Evolutionary conservation across 2,329 filamentous ascomycete genomes (phyloP).

Genomic region (Tolypocladium capitatum): DNA sequence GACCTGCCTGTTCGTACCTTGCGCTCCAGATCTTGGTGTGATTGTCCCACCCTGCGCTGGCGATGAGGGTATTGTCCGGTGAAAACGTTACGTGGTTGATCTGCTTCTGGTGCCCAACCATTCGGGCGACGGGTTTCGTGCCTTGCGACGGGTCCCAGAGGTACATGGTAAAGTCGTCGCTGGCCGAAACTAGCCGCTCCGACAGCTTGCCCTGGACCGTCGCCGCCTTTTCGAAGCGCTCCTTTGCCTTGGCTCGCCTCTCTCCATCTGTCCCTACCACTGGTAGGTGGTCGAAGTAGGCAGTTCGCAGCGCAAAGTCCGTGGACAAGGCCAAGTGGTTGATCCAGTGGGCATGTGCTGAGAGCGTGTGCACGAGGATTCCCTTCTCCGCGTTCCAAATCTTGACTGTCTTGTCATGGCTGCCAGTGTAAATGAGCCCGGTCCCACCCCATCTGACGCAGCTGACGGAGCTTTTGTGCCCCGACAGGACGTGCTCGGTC

Average conservation of each 20-base stretch:
- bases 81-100: conserved; percentile 95
- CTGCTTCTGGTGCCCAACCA: conserved; percentile 92
- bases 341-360: conserved; percentile 82
- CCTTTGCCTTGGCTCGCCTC: conserved; percentile 61
- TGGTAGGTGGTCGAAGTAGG: conserved; percentile 69
- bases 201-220: conserved; percentile 61
- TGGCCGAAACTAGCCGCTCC: conserved; percentile 79
- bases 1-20: conserved; percentile 29
- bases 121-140: conserved; percentile 72
- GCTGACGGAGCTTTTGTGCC: conserved; percentile 78
- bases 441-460: conserved; percentile 94
- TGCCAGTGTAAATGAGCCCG: conserved; percentile 69
- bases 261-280: conserved; percentile 56
- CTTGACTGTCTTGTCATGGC: conserved; percentile 85
- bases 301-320: conserved; percentile 76
- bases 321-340: conserved; percentile 91
- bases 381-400: conserved; percentile 77
- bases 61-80: conserved; percentile 76
- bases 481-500: conserved; percentile 71
- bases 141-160: conserved; percentile 75
- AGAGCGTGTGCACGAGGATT: conserved; percentile 65
- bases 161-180: conserved; percentile 93
- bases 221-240: conserved; percentile 76
- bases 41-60: conserved; percentile 86
- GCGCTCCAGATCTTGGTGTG: conserved; percentile 87